Conservation (phyloP, 2,329 filamentous ascomycete genomes). For the Paramyrothecium sp. region DNA sequence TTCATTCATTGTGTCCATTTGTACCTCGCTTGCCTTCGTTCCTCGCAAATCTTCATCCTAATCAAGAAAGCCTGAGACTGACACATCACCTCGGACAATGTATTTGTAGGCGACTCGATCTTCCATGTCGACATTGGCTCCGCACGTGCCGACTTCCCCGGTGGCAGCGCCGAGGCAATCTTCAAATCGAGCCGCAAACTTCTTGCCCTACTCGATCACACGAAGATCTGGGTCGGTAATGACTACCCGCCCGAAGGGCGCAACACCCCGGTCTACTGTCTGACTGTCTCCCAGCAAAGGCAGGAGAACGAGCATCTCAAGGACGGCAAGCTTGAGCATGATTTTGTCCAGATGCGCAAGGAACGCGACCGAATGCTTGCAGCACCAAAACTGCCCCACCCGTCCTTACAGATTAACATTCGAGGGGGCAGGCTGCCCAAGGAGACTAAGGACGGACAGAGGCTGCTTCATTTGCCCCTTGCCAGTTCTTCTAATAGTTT, state of each 20-base stretch:
- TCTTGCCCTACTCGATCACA: slow-evolving; percentile 37
- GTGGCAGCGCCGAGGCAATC: slow-evolving; percentile 42
- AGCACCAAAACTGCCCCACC: slow-evolving; percentile 47
- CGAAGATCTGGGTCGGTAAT: slow-evolving; percentile 53
- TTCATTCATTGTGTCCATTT: background rate
- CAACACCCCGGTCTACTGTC: slow-evolving; percentile 31
- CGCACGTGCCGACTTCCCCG: slow-evolving; percentile 55
- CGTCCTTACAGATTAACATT: slow-evolving; percentile 52
- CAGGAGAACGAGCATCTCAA: slow-evolving; percentile 46
- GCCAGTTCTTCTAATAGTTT: too few species aligned
- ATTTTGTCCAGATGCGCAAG: slow-evolving; percentile 41
- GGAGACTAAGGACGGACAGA: slow-evolving; percentile 22
- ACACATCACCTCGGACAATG: slow-evolving; percentile 25
- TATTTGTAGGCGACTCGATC: slow-evolving; percentile 53
- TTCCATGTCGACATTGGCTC: slow-evolving; percentile 52
- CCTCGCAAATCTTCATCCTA: too few species aligned
- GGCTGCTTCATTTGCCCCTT: slow-evolving; percentile 34
- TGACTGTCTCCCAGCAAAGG: slow-evolving; percentile 46
- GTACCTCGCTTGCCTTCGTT: background rate
- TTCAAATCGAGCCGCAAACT: slow-evolving; percentile 42
- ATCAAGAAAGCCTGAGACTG: background rate
- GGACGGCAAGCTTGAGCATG: slow-evolving; percentile 35
- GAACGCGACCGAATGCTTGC: slow-evolving; percentile 41
- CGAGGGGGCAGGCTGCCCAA: slow-evolving; percentile 43
- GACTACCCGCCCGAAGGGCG: slow-evolving; percentile 45